phyloP scores from a whole-genome alignment of 2,329 filamentous ascomycete species.

The Neopestalotiopsis rosae region DNA sequence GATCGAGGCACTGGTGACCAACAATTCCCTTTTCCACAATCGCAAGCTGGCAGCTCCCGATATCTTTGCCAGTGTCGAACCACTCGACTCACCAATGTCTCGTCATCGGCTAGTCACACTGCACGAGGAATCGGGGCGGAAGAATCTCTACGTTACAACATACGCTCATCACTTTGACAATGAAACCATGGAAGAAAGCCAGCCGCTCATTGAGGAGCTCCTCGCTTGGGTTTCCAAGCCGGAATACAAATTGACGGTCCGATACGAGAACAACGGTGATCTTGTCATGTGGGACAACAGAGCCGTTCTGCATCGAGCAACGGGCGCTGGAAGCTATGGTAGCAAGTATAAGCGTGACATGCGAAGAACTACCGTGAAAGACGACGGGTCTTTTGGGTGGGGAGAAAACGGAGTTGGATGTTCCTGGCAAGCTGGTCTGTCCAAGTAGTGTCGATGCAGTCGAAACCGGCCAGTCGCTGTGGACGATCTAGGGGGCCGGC shows the following conservation, averaged over 20 bases:
- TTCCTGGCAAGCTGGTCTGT: slow-evolving; percentile 16
- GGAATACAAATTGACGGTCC: slow-evolving; percentile 50
- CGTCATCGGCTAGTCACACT: slow-evolving; percentile 55
- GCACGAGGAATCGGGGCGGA: slow-evolving; percentile 56
- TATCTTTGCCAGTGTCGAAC: slow-evolving; percentile 51
- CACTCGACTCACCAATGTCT: slow-evolving; percentile 41
- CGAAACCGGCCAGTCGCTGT: background rate
- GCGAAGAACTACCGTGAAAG: slow-evolving; percentile 62
- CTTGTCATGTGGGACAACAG: slow-evolving; percentile 66
- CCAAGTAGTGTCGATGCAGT: background rate
- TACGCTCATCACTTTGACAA: slow-evolving; percentile 59
- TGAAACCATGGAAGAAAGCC: slow-evolving; percentile 23
- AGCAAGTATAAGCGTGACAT: slow-evolving; percentile 57
- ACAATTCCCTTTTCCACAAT: slow-evolving; percentile 58
- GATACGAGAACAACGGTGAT: slow-evolving; percentile 55
- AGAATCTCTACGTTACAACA: slow-evolving; percentile 58
- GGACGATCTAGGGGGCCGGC: background rate
- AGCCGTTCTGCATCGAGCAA: slow-evolving; percentile 59
- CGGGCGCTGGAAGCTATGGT: slow-evolving; percentile 49
- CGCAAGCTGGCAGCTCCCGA: slow-evolving; percentile 56
- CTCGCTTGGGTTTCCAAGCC: slow-evolving; percentile 48
- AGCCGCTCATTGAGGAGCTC: slow-evolving; percentile 39
- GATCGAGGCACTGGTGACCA: slow-evolving; percentile 50
- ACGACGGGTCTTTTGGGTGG: slow-evolving; percentile 43
- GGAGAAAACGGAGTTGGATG: slow-evolving; percentile 37